These are phyloP conservation scores for Coemansia sp. DNA, from an alignment of 192 early-diverging fungal genomes.

Conservation along the genomic window DNA sequence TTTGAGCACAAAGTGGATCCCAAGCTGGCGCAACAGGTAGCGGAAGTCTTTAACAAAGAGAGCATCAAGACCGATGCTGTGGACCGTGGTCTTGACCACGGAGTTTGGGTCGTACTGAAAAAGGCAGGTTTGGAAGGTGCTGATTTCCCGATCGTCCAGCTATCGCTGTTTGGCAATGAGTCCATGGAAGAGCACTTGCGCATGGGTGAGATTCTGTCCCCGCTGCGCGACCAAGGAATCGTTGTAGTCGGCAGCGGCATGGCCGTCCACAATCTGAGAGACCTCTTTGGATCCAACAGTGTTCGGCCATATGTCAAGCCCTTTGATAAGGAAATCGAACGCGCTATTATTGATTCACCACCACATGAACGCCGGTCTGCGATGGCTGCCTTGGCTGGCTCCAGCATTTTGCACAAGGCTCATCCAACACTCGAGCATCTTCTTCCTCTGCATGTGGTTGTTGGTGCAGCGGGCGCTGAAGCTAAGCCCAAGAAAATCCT, in stretches of 20 bases:
- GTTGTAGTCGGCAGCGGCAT: conserved; percentile 67
- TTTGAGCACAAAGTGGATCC: conserved; percentile 63
- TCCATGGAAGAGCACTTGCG: conserved; percentile 58
- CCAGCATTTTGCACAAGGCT: conserved; percentile 48
- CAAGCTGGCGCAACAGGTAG: conserved; percentile 52
- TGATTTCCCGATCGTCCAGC: conserved; percentile 64
- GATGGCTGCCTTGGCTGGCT: conserved; percentile 43
- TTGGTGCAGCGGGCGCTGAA: conserved; percentile 59
- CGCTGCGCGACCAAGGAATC: conserved; percentile 60
- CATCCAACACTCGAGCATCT: conserved; percentile 72
- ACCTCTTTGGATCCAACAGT: conserved; percentile 39
- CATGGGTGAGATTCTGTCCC: conserved; percentile 56
- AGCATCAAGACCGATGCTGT: conserved; percentile 46
- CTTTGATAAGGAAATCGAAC: conserved; percentile 64
- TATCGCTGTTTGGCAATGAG: conserved; percentile 61
- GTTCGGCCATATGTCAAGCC: conserved; percentile 56
- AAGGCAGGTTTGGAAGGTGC: conserved; percentile 58
- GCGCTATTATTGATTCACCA: conserved; percentile 19
- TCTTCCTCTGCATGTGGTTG: conserved; percentile 65
- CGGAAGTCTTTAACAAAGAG: conserved; percentile 54
- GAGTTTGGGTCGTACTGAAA: conserved; percentile 68
- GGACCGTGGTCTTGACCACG: conserved; percentile 68
- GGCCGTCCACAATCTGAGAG: conserved; percentile 66
- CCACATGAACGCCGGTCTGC: conserved; percentile 40
- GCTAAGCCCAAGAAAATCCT: conserved; percentile 37